Percentiles rank a stretch among this genome's conserved stretches.
These are phyloP conservation scores for Leptoxyphium fumago DNA, from an alignment of 2,329 filamentous ascomycete species.

Conservation along the genomic window DNA sequence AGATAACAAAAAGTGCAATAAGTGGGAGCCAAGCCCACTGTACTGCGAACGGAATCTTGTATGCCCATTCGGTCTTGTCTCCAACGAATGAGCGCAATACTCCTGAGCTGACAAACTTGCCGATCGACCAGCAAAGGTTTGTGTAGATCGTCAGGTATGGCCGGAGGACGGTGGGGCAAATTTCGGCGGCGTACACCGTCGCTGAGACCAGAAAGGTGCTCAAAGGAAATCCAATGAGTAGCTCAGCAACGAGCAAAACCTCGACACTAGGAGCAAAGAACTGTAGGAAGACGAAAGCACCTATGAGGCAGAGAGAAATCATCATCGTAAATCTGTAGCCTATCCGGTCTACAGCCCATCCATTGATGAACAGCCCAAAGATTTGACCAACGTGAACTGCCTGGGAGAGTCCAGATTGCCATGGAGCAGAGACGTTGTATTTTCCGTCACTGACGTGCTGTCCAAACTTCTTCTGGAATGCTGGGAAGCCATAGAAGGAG, in stretches of 20 bases:
- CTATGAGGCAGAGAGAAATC: constrained; percentile 37
- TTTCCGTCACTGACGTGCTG: constrained; percentile 18
- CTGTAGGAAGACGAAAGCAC: constrained; percentile 38
- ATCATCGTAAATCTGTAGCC: constrained; percentile 40
- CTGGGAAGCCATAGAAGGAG: constrained; percentile 19
- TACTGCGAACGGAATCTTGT: constrained; percentile 25
- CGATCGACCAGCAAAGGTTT: constrained; percentile 24
- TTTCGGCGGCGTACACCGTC: constrained; percentile 24
- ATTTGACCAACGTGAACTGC: constrained; percentile 40
- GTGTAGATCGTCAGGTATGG: constrained; percentile 21
- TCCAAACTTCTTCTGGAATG: constrained; percentile 27
- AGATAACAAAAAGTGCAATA: constrained; percentile 16
- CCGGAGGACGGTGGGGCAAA: constrained; percentile 21
- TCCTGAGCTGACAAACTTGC: constrained; percentile 24
- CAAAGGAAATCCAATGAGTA: constrained; percentile 31
- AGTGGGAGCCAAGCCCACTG: constrained; percentile 36
- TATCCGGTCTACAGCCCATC: constrained; percentile 43
- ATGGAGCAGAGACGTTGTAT: constrained; percentile 37
- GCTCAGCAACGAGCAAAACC: constrained; percentile 16
- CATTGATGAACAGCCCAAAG: constrained; percentile 51
- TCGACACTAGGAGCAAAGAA: constrained; percentile 26
- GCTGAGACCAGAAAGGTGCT: constrained; percentile 18
- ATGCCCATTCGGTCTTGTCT: constrained; percentile 21
- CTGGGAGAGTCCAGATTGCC: constrained; percentile 44
- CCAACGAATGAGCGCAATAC: constrained; percentile 21